Conservation (phyloP, 1,284 basidiomycete species). For the Caloboletus firmus region DNA sequence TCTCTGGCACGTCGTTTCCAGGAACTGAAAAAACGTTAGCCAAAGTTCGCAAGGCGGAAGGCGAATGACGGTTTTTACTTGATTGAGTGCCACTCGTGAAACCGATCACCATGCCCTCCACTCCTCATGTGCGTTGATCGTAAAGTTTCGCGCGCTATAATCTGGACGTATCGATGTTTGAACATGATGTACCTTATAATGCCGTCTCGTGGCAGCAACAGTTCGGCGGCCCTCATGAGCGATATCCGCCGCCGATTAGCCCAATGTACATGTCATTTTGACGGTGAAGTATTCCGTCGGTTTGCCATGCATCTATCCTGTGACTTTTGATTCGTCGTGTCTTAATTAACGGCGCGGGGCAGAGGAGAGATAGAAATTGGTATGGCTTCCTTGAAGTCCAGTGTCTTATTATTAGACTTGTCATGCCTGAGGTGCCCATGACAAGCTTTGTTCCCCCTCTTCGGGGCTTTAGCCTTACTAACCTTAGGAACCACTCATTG, state of each 20-base stretch:
- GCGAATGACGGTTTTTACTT: background rate
- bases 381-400: background rate
- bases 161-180: conserved; percentile 5
- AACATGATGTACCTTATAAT: conserved; percentile 7
- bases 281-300: background rate
- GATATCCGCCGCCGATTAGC: conserved; percentile 25
- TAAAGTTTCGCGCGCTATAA: conserved; percentile 11
- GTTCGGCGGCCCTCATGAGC: conserved; percentile 1
- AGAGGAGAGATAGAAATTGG: background rate
- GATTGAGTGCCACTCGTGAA: conserved; percentile 3
- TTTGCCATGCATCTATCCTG: background rate
- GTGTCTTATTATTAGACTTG: background rate
- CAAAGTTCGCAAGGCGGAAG: background rate
- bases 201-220: background rate
- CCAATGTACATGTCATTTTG: background rate
- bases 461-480: background rate
- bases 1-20: conserved; percentile 72
- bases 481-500: no score
- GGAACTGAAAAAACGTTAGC: conserved; percentile 72
- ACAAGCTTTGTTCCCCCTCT: background rate
- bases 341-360: background rate
- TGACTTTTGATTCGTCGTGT: background rate
- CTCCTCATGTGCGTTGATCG: conserved; percentile 1
- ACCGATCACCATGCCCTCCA: conserved; percentile 2
- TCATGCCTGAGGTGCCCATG: background rate